Evolutionary conservation across 306 rosid species (phyloP).

Genomic region (Sophora flavescens): DNA sequence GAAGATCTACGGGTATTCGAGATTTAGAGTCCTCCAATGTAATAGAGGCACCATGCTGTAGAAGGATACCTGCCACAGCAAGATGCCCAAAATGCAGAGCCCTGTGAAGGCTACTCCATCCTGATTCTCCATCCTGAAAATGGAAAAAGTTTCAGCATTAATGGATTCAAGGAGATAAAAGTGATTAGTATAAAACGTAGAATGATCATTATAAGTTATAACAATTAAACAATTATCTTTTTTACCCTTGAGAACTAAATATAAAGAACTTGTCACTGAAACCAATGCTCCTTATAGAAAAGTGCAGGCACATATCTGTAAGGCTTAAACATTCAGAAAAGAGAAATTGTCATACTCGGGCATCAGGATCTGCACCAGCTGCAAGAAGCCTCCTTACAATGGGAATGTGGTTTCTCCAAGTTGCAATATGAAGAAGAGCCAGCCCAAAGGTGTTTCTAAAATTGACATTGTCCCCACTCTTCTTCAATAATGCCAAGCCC

Average conservation of each 20-base stretch:
- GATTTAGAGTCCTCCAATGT: slow-evolving; percentile 81
- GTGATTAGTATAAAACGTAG: slow-evolving; percentile 1
- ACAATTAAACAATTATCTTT: background rate
- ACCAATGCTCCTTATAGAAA: slow-evolving; percentile 34
- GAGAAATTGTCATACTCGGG: slow-evolving; percentile 70
- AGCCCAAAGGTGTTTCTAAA: slow-evolving; percentile 76
- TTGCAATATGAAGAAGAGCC: slow-evolving; percentile 93
- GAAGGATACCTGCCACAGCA: slow-evolving; percentile 86
- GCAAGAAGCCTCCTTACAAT: slow-evolving; percentile 88
- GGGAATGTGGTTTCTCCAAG: slow-evolving; percentile 95
- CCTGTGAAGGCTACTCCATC: slow-evolving; percentile 99
- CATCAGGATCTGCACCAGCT: slow-evolving; percentile 95
- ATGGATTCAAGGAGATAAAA: slow-evolving; percentile 23
- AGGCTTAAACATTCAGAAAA: slow-evolving; percentile 32
- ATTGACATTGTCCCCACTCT: slow-evolving; percentile 83
- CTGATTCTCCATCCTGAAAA: slow-evolving; percentile 94
- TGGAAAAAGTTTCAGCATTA: slow-evolving; percentile 27
- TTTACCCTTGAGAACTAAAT: slow-evolving; percentile 17
- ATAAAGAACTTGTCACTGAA: slow-evolving; percentile 20
- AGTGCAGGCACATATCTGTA: background rate
- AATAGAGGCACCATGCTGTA: slow-evolving; percentile 84
- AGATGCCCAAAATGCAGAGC: slow-evolving; percentile 97
- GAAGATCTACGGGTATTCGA: slow-evolving; percentile 86
- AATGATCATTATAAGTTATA: background rate
- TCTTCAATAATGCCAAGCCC: slow-evolving; percentile 71